Conservation (phyloP, 768 basidiomycete species). For the Cyclocybe cylindracea region DNA sequence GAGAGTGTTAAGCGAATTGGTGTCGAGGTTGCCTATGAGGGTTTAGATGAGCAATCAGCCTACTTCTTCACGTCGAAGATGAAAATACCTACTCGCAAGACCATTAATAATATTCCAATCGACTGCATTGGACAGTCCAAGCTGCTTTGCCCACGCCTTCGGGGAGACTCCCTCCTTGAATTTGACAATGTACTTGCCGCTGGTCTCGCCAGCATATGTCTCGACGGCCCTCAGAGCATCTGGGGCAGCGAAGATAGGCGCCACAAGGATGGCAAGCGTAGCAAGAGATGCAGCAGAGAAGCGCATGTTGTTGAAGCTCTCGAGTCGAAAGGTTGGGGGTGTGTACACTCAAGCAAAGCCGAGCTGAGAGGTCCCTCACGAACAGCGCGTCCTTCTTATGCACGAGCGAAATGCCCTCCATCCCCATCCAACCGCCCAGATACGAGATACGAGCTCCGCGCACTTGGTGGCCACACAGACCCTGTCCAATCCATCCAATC, state of each 20-base stretch:
- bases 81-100: conserved; percentile 22
- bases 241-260: conserved; percentile 17
- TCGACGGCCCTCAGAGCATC: conserved; percentile 16
- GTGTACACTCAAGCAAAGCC: too few relatives aligned
- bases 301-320: neutral
- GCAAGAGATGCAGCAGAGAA: neutral
- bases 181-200: conserved; percentile 26
- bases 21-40: conserved; percentile 13
- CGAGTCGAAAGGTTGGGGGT: too few relatives aligned
- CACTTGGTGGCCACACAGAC: too few relatives aligned
- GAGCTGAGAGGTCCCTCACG: too few relatives aligned
- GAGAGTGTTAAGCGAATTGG: conserved; percentile 18
- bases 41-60: neutral
- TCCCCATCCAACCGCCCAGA: too few relatives aligned
- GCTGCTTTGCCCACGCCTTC: conserved; percentile 10
- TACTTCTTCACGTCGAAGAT: neutral
- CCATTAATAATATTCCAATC: conserved; percentile 28
- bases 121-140: conserved; percentile 2
- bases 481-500: too few relatives aligned
- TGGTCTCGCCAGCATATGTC: conserved; percentile 20
- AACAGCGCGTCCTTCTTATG: too few relatives aligned
- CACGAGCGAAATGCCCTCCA: too few relatives aligned
- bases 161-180: conserved; percentile 23
- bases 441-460: too few relatives aligned
- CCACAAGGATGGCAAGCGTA: conserved; percentile 1